These are phyloP conservation scores for Entelexis sorbosivorans DNA, from an alignment of 1,139 yeast genomes.

Conservation along the genomic window DNA sequence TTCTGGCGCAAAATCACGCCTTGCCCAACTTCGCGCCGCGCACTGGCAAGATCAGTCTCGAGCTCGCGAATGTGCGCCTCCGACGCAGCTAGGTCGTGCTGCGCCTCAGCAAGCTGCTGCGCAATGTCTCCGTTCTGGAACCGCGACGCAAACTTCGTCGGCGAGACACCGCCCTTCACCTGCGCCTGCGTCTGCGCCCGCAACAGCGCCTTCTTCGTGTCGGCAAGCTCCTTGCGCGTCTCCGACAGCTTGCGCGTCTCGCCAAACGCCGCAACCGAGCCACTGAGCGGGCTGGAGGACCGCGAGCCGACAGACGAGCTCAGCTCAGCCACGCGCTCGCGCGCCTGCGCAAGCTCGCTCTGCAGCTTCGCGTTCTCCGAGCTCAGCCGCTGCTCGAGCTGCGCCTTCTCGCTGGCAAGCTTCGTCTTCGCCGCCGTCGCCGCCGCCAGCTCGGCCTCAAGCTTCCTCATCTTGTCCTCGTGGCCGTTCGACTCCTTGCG, in stretches of 20 bases:
- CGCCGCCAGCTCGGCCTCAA: constrained; percentile 1
- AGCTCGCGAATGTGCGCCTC: constrained; percentile 50
- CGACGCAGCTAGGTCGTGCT: constrained; percentile 21
- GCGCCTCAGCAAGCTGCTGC: constrained; percentile 19
- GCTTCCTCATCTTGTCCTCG: neutral
- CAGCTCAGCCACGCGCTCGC: neutral
- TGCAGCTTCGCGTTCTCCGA: neutral
- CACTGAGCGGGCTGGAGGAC: neutral
- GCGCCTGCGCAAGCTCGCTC: neutral
- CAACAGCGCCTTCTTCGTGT: constrained; percentile 5
- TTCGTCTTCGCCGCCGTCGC: neutral
- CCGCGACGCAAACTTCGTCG: neutral
- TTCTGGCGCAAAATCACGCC: constrained; percentile 22
- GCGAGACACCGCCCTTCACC: neutral
- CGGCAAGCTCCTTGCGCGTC: constrained; percentile 7
- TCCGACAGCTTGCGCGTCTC: neutral
- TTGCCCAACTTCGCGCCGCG: constrained; percentile 17
- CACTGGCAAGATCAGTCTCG: constrained; percentile 24
- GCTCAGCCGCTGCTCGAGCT: neutral
- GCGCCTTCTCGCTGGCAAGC: neutral
- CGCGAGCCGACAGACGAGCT: neutral
- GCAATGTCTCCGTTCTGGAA: constrained; percentile 15
- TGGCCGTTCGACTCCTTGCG: neutral
- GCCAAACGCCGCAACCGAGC: constrained; percentile 1
- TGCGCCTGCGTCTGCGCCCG: constrained; percentile 9